phyloP scores from a whole-genome alignment of 176 grass and related monocot species.

The Zea mays region Zm-B73-REFERENCE-NAM-5.0 NC_050101.1:158582501-158583000 shows the following conservation, averaged over 20 bases:
- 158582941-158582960: constrained; percentile 56
- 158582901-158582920: constrained; percentile 48
- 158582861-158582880: constrained; percentile 77
- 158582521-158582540: constrained; percentile 12
- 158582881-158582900: constrained; percentile 81
- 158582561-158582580: constrained; percentile 11
- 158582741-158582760: constrained; percentile 75
- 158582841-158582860: constrained; percentile 92
- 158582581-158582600: constrained; percentile 29
- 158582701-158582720: constrained; percentile 74
- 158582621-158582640: constrained; percentile 60
- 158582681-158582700: constrained; percentile 53
- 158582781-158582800: constrained; percentile 75
- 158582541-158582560: background rate
- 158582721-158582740: constrained; percentile 65
- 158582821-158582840: constrained; percentile 89
- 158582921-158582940: constrained; percentile 63
- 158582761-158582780: constrained; percentile 59
- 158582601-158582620: constrained; percentile 69
- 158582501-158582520: background rate
- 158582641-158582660: constrained; percentile 79
- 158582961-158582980: constrained; percentile 62
- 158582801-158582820: constrained; percentile 84
- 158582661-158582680: constrained; percentile 60
- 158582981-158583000: constrained; percentile 68